phyloP scores from a whole-genome alignment of 176 grass and related monocot genomes.

The Avena atlantica region DNA sequence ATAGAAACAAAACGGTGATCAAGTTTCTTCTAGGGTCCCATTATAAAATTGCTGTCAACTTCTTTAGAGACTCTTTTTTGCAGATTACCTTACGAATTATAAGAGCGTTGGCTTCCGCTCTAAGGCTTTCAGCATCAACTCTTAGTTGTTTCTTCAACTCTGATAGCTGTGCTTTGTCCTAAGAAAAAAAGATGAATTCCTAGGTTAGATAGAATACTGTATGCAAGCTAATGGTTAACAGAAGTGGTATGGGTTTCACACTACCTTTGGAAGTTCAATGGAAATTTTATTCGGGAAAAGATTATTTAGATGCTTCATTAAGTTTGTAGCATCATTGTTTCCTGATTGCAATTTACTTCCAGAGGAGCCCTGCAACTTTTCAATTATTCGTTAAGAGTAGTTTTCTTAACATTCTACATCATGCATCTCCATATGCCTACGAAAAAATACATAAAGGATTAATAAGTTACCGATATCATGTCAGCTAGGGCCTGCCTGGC shows the following conservation, averaged over 20 bases:
- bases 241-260: slow-evolving; percentile 2
- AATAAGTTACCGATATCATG: background rate
- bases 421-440: slow-evolving; percentile 34
- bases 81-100: slow-evolving; percentile 64
- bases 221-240: slow-evolving; percentile 26
- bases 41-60: background rate
- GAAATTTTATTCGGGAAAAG: slow-evolving; percentile 86
- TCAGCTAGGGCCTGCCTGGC: background rate
- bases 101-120: slow-evolving; percentile 67
- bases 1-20: background rate
- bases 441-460: background rate
- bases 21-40: slow-evolving; percentile 2
- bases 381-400: slow-evolving; percentile 19
- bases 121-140: slow-evolving; percentile 66
- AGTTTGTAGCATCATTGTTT: slow-evolving; percentile 56
- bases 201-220: slow-evolving; percentile 40
- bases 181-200: slow-evolving; percentile 17
- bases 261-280: slow-evolving; percentile 77
- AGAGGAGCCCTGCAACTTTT: slow-evolving; percentile 50
- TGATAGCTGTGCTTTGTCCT: slow-evolving; percentile 69
- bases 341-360: slow-evolving; percentile 50
- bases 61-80: slow-evolving; percentile 5
- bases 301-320: slow-evolving; percentile 56
- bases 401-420: background rate
- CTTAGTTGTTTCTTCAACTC: slow-evolving; percentile 80